These are phyloP conservation scores for Inga oerstediana DNA, from an alignment of 306 rosid species.

Conservation along the genomic window DNA sequence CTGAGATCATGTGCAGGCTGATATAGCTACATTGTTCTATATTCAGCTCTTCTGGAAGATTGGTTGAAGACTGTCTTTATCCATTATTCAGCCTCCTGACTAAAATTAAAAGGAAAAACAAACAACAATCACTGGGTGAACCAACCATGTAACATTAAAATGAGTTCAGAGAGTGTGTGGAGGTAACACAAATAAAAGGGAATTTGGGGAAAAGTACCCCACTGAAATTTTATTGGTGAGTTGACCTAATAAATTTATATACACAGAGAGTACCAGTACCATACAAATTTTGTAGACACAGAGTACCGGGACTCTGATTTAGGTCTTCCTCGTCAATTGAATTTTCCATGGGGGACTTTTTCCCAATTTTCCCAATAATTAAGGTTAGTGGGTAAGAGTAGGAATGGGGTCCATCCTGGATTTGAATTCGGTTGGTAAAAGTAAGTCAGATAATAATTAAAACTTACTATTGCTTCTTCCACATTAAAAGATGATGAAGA, in stretches of 20 bases:
- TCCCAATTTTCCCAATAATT: neutral
- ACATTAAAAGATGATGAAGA: constrained; percentile 60
- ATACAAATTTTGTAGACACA: too few relatives aligned
- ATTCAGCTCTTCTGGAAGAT: constrained; percentile 21
- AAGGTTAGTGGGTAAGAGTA: neutral
- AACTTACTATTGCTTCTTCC: constrained; percentile 62
- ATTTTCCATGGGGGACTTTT: too few relatives aligned
- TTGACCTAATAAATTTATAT: too few relatives aligned
- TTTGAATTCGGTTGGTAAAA: constrained; percentile 7
- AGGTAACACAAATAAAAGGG: neutral
- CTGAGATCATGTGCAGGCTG: constrained; percentile 5
- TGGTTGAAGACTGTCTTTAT: constrained; percentile 25
- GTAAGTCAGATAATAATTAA: neutral
- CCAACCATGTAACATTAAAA: neutral
- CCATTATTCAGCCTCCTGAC: constrained; percentile 40
- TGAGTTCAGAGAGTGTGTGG: neutral
- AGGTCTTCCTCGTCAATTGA: too few relatives aligned
- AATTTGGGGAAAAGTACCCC: too few relatives aligned
- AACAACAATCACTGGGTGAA: neutral
- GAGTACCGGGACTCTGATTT: too few relatives aligned
- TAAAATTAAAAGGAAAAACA: constrained; percentile 14
- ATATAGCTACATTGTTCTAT: constrained; percentile 13
- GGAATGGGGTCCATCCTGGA: neutral
- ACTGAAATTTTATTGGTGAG: too few relatives aligned
- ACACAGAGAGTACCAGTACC: too few relatives aligned